These are phyloP conservation scores for Barnettozyma salicaria DNA, from an alignment of 805 yeast genomes.

Conservation along the genomic window DNA sequence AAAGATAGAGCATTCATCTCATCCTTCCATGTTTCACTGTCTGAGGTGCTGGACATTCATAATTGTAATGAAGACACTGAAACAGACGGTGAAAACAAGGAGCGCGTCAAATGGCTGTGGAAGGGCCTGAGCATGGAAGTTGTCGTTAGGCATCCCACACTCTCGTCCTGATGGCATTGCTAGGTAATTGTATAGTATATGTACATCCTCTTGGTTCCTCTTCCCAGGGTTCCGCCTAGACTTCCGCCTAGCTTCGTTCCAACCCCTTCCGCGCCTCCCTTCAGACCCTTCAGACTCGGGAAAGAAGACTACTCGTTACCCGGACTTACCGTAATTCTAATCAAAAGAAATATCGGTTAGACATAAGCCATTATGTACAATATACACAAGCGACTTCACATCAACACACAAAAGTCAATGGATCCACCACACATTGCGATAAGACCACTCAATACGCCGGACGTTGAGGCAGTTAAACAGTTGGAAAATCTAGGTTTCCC, in stretches of 20 bases:
- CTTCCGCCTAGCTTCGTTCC: no score
- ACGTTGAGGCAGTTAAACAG: conserved; percentile 51
- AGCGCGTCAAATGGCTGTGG: conserved; percentile 19
- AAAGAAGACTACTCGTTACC: no score
- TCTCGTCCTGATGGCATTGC: conserved; percentile 8
- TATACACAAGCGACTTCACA: no score
- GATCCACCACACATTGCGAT: conserved; percentile 56
- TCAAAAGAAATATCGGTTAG: conserved; percentile 1
- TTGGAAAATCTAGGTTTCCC: conserved; percentile 71
- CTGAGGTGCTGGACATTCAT: background rate
- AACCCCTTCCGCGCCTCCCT: no score
- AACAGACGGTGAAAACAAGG: background rate
- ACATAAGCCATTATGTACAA: no score
- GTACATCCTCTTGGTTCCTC: no score
- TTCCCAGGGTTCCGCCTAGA: no score
- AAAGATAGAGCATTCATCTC: conserved; percentile 84
- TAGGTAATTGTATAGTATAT: no score
- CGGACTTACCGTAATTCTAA: background rate
- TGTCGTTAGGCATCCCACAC: conserved; percentile 24
- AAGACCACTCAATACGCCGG: conserved; percentile 76
- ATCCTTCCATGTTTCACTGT: conserved; percentile 54
- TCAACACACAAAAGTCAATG: no score
- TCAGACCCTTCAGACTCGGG: no score
- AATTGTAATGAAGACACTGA: background rate
- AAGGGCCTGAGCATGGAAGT: conserved; percentile 25